These are phyloP conservation scores for Sporobolus alterniflorus DNA, from an alignment of 202 grass and related monocot species.

Conservation along the genomic window DNA sequence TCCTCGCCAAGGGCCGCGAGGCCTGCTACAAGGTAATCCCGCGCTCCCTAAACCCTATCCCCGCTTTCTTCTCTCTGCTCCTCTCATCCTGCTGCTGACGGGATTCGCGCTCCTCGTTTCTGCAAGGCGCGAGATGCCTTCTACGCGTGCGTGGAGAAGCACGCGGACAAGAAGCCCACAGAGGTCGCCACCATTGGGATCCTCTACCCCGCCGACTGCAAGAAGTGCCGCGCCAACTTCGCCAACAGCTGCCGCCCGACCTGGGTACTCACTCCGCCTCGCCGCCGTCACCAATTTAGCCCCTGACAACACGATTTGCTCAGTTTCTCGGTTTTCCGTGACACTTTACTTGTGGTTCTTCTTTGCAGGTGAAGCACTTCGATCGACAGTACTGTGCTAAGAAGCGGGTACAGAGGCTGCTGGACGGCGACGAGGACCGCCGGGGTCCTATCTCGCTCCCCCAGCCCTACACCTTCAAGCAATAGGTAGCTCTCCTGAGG, in stretches of 20 bases:
- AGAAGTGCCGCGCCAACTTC: constrained; percentile 72
- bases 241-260: constrained; percentile 69
- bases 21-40: constrained; percentile 82
- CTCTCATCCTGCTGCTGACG: constrained; percentile 1
- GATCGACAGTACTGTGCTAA: constrained; percentile 85
- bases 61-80: not conserved
- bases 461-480: constrained; percentile 93
- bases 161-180: constrained; percentile 77
- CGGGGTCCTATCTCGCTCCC: constrained; percentile 83
- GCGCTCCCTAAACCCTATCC: not conserved
- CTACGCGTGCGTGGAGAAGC: constrained; percentile 59
- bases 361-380: constrained; percentile 83
- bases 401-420: constrained; percentile 82
- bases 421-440: constrained; percentile 67
- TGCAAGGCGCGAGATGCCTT: constrained; percentile 74
- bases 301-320: not conserved
- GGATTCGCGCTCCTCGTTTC: not conserved
- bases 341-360: not conserved
- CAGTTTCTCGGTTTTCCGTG: not conserved
- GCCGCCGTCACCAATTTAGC: not conserved
- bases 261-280: constrained; percentile 48
- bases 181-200: constrained; percentile 89
- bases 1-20: constrained; percentile 75
- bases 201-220: constrained; percentile 79
- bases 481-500: constrained; percentile 40